These are phyloP conservation scores for Chenopodium berlandieri DNA, from an alignment of 148 eudicot species.

Conservation along the genomic window DNA sequence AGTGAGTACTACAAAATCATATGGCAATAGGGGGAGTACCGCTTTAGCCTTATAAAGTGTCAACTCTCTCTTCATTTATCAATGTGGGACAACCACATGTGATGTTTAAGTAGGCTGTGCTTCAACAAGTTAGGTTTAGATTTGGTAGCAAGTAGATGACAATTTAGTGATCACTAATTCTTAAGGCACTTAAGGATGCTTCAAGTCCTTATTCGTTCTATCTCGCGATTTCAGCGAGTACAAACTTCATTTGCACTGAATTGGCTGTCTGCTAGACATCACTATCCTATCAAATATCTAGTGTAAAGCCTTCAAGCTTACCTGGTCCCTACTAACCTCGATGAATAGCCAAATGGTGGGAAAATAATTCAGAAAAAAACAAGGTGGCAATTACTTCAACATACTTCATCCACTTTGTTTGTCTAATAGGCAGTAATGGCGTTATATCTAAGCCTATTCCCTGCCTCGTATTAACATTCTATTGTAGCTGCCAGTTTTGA, in stretches of 20 bases:
- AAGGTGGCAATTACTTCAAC: background rate
- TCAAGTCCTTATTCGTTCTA: background rate
- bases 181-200: background rate
- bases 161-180: no score
- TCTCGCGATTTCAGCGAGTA: background rate
- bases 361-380: background rate
- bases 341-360: background rate
- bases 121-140: no score
- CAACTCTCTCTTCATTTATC: no score
- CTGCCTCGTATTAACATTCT: background rate
- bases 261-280: background rate
- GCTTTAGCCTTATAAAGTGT: no score
- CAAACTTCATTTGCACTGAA: background rate
- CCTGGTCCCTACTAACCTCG: background rate
- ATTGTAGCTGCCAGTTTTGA: background rate
- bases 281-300: background rate
- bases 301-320: background rate
- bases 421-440: background rate
- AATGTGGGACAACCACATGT: no score
- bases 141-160: no score
- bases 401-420: background rate
- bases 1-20: no score
- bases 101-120: no score
- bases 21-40: no score
- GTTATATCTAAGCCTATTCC: background rate